These are phyloP conservation scores for Cicer bijugum DNA, from an alignment of 306 rosid species.

Conservation along the genomic window DNA sequence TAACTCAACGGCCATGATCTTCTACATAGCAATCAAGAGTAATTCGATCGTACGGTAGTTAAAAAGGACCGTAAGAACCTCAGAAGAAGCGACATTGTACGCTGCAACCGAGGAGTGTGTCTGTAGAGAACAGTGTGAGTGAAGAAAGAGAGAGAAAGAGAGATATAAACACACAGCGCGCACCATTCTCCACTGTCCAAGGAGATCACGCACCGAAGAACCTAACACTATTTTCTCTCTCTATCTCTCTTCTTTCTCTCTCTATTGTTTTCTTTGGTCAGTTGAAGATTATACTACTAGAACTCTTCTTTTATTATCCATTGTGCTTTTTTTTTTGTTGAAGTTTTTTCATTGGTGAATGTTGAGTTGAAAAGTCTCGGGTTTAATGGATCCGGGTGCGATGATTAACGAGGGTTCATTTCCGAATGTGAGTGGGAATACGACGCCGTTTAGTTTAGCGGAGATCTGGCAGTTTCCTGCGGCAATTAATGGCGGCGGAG, in stretches of 20 bases:
- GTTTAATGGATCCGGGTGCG: conserved; percentile 66
- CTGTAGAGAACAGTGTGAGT: conserved; percentile 46
- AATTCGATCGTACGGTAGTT: conserved; percentile 44
- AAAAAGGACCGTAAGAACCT: conserved; percentile 55
- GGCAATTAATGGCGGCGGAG: conserved; percentile 54
- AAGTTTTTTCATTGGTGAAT: neutral
- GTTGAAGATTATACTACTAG: neutral
- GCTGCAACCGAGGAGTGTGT: conserved; percentile 63
- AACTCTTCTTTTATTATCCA: neutral
- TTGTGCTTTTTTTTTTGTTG: neutral
- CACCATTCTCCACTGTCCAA: conserved; percentile 69
- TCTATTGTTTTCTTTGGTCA: neutral
- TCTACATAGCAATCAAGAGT: neutral
- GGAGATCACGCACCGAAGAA: conserved; percentile 54
- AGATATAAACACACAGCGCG: conserved; percentile 50
- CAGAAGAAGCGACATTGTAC: conserved; percentile 59
- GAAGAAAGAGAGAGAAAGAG: conserved; percentile 44
- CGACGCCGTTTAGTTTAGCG: conserved; percentile 62
- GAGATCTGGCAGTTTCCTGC: conserved; percentile 84
- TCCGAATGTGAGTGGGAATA: conserved; percentile 55
- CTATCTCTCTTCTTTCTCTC: conserved; percentile 1
- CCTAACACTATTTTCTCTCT: neutral
- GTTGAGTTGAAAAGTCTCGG: neutral
- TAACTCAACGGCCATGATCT: neutral
- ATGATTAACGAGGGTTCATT: conserved; percentile 63